These are phyloP conservation scores for Penicillium lagena DNA, from an alignment of 495 filamentous ascomycete genomes.

Conservation along the genomic window DNA sequence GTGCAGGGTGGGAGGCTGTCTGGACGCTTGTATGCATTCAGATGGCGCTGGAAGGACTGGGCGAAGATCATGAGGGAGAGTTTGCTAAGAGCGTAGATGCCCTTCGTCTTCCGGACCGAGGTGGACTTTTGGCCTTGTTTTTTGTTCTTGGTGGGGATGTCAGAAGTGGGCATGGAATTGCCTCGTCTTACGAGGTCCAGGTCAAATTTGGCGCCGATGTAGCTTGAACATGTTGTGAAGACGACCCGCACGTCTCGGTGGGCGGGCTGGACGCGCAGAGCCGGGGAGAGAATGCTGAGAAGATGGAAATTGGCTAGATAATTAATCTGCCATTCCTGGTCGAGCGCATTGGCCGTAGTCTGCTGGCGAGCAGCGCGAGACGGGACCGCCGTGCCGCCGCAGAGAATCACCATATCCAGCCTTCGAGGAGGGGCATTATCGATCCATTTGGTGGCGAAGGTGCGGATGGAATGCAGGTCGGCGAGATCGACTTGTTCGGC, in stretches of 20 bases:
- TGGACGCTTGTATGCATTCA: slow-evolving; percentile 72
- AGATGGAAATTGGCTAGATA: slow-evolving; percentile 95
- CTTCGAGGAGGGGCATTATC: slow-evolving; percentile 88
- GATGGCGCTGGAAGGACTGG: slow-evolving; percentile 79
- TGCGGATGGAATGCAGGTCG: slow-evolving; percentile 78
- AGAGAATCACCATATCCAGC: slow-evolving; percentile 90
- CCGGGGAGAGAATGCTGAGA: slow-evolving; percentile 81
- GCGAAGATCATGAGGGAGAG: slow-evolving; percentile 84
- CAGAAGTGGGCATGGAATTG: slow-evolving; percentile 16
- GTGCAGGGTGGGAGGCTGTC: slow-evolving; percentile 76
- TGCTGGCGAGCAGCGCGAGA: slow-evolving; percentile 44
- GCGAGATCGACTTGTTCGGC: slow-evolving; percentile 90
- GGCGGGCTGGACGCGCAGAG: slow-evolving; percentile 79
- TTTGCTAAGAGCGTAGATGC: slow-evolving; percentile 77
- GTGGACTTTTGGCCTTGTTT: slow-evolving; percentile 1
- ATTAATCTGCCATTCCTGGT: slow-evolving; percentile 88
- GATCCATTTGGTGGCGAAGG: slow-evolving; percentile 98
- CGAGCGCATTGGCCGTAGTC: slow-evolving; percentile 77
- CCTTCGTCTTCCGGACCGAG: slow-evolving; percentile 8
- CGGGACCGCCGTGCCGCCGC: slow-evolving; percentile 63
- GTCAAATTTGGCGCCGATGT: slow-evolving; percentile 63
- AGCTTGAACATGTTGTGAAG: slow-evolving; percentile 77
- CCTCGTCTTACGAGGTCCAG: slow-evolving; percentile 36
- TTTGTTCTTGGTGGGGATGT: slow-evolving; percentile 12
- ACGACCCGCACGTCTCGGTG: slow-evolving; percentile 90